Conservation (phyloP, 768 basidiomycete genomes). For the Gelatoporia subvermispora region DNA sequence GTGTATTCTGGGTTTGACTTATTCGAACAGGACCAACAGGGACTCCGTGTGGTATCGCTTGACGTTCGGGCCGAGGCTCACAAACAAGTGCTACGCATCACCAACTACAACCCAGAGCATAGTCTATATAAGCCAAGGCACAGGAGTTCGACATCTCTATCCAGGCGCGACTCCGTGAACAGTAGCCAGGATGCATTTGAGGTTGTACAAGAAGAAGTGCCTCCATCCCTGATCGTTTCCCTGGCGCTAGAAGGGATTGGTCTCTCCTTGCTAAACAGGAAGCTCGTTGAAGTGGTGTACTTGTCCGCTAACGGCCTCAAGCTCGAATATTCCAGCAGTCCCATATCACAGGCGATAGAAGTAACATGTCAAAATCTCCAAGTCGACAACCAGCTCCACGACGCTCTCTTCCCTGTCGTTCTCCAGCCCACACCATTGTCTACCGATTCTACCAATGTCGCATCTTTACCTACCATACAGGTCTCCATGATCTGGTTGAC, state of each 20-base stretch:
- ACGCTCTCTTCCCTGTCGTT: slow-evolving; percentile 91
- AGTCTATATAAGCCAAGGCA: slow-evolving; percentile 84
- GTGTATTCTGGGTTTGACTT: background rate
- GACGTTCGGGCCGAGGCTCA: slow-evolving; percentile 89
- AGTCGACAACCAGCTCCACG: slow-evolving; percentile 96
- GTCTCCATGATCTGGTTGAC: slow-evolving; percentile 86
- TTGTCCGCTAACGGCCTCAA: slow-evolving; percentile 72
- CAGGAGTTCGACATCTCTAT: slow-evolving; percentile 42
- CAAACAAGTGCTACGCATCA: slow-evolving; percentile 81
- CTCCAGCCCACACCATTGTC: slow-evolving; percentile 89
- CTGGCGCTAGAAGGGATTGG: slow-evolving; percentile 89
- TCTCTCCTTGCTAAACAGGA: slow-evolving; percentile 84
- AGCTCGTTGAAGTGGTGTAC: slow-evolving; percentile 87
- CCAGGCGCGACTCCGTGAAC: slow-evolving; percentile 66
- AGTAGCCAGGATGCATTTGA: slow-evolving; percentile 77
- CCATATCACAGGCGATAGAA: slow-evolving; percentile 73
- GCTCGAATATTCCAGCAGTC: slow-evolving; percentile 79
- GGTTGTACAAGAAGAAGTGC: slow-evolving; percentile 70
- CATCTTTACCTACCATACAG: slow-evolving; percentile 85
- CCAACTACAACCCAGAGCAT: slow-evolving; percentile 77
- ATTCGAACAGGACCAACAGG: slow-evolving; percentile 43
- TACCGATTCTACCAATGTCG: slow-evolving; percentile 68
- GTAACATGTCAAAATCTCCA: slow-evolving; percentile 84
- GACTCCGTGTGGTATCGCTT: slow-evolving; percentile 68
- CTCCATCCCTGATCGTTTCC: slow-evolving; percentile 58